Conservation (phyloP, 1,284 basidiomycete species). For the Puccinia triticina region DNA sequence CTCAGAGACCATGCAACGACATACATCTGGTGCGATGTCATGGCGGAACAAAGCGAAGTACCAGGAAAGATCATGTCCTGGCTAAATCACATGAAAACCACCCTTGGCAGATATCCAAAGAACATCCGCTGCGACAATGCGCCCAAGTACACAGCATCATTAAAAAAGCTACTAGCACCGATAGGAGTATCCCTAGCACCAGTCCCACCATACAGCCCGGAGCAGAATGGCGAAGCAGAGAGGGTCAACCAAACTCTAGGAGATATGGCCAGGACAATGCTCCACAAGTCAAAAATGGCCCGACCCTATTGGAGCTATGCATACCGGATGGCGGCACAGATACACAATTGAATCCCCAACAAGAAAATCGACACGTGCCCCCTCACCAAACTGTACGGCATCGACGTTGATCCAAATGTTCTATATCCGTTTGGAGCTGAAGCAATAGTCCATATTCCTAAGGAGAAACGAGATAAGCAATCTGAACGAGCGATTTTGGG, state of each 20-base stretch:
- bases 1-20: background rate
- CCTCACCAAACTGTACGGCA: background rate
- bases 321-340: background rate
- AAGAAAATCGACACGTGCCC: background rate
- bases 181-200: too few species aligned
- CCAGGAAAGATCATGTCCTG: background rate
- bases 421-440: background rate
- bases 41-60: background rate
- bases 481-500: too few species aligned
- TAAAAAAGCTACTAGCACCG: background rate
- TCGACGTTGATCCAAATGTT: background rate
- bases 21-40: background rate
- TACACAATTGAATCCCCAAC: background rate
- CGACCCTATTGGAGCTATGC: background rate
- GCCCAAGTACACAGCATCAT: background rate
- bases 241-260: too few species aligned
- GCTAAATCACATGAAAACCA: too few species aligned
- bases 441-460: too few species aligned
- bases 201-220: too few species aligned
- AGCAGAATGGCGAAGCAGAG: too few species aligned
- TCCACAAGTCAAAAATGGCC: background rate
- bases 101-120: too few species aligned
- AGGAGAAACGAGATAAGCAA: too few species aligned
- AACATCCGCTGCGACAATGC: too few species aligned
- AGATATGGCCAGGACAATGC: slow-evolving; percentile 14